Percentiles rank a stretch among this genome's conserved stretches.
Evolutionary conservation across 2,329 filamentous ascomycete genomes (phyloP).

Genomic region (Verticillium albo-atrum): DNA sequence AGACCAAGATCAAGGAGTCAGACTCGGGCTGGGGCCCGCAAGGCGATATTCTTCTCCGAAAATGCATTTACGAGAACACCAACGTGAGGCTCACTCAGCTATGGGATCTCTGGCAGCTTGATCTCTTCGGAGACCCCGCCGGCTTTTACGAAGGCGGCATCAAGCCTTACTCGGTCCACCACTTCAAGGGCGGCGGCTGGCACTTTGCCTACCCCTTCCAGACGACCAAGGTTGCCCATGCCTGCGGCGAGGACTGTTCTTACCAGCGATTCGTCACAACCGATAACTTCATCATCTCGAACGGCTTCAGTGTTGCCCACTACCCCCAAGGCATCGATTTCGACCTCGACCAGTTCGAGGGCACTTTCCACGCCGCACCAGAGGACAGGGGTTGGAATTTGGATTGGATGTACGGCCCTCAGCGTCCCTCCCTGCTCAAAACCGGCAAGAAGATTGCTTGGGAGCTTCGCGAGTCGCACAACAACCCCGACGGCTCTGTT

Average conservation of each 20-base stretch:
- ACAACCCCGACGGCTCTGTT: constrained; percentile 44
- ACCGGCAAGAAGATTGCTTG: constrained; percentile 48
- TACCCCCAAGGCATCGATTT: constrained; percentile 49
- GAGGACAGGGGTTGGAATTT: constrained; percentile 45
- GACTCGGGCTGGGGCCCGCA: constrained; percentile 56
- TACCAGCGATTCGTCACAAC: constrained; percentile 52
- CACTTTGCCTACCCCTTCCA: constrained; percentile 49
- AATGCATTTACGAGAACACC: constrained; percentile 61
- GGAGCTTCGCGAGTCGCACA: constrained; percentile 46
- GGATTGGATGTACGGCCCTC: constrained; percentile 47
- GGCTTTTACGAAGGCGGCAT: constrained; percentile 62
- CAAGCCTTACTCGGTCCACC: constrained; percentile 57
- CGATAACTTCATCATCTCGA: constrained; percentile 51
- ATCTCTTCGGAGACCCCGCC: constrained; percentile 55
- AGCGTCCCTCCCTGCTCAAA: constrained; percentile 39
- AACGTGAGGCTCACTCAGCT: constrained; percentile 52
- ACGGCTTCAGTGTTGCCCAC: constrained; percentile 55
- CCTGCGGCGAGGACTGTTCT: constrained; percentile 58
- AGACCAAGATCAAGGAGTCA: constrained; percentile 48
- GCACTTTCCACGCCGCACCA: constrained; percentile 44
- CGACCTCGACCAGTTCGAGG: constrained; percentile 45
- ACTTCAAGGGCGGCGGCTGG: constrained; percentile 59
- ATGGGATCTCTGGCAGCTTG: constrained; percentile 56
- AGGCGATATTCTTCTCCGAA: constrained; percentile 57
- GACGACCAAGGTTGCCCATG: constrained; percentile 51